These are phyloP conservation scores for Neoboletus subvelutipes DNA, from an alignment of 768 basidiomycete genomes.

Conservation along the genomic window DNA sequence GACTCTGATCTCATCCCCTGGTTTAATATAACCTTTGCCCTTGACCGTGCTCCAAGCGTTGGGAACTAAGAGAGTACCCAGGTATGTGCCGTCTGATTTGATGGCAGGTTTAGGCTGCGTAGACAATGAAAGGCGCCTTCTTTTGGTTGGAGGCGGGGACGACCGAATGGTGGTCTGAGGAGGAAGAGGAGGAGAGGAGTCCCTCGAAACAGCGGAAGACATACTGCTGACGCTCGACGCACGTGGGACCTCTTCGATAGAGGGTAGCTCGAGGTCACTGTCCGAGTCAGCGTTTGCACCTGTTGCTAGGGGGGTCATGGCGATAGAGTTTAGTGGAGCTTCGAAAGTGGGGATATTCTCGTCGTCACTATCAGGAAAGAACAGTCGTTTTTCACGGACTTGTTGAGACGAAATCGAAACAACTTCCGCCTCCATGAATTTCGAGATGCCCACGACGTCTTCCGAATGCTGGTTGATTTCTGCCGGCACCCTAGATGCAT, in stretches of 20 bases:
- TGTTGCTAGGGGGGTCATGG: slow-evolving; percentile 31
- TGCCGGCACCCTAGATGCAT: slow-evolving; percentile 19
- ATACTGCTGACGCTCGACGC: slow-evolving; percentile 42
- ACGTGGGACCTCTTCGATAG: slow-evolving; percentile 34
- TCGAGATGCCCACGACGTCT: background rate
- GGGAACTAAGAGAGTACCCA: slow-evolving; percentile 67
- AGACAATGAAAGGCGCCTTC: slow-evolving; percentile 45
- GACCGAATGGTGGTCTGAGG: slow-evolving; percentile 11
- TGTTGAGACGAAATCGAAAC: slow-evolving; percentile 9
- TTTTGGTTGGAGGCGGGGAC: slow-evolving; percentile 47
- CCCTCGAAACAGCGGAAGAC: slow-evolving; percentile 32
- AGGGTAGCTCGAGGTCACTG: slow-evolving; percentile 37
- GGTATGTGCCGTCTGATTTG: slow-evolving; percentile 40
- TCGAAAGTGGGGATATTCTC: slow-evolving; percentile 32
- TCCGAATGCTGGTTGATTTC: slow-evolving; percentile 8
- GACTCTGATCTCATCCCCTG: slow-evolving; percentile 58
- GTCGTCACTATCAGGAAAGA: slow-evolving; percentile 46
- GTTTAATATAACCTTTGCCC: slow-evolving; percentile 67
- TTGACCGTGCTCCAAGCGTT: slow-evolving; percentile 81
- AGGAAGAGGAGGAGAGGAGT: slow-evolving; percentile 28
- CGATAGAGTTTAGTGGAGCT: background rate
- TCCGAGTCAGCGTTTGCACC: slow-evolving; percentile 32
- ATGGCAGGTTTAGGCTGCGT: slow-evolving; percentile 10
- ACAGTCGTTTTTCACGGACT: slow-evolving; percentile 35
- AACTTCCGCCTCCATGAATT: background rate